Evolutionary conservation across 352 stramenopile species (phyloP).

Genomic region (Pythium grandisporangium): DNA sequence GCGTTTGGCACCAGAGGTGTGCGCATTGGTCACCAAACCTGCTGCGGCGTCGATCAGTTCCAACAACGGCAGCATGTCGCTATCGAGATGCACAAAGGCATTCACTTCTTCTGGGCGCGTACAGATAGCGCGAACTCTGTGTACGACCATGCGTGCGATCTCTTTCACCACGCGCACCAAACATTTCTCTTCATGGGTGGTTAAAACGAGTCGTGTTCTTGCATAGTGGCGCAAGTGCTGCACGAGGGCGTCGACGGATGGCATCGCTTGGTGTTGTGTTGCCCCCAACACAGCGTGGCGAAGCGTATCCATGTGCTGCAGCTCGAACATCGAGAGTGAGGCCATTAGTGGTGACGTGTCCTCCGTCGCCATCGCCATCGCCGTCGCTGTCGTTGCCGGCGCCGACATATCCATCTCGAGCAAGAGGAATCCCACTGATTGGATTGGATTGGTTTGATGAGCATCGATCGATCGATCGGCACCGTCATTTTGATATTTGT

Average conservation of each 20-base stretch:
- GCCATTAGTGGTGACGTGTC: too few species aligned
- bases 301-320: slow-evolving; percentile 4
- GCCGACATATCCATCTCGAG: too few species aligned
- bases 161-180: slow-evolving; percentile 12
- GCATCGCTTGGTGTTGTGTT: too few species aligned
- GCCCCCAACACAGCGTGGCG: slow-evolving; percentile 3
- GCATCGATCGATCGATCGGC: too few species aligned
- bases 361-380: too few species aligned
- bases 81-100: slow-evolving; percentile 15
- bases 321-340: slow-evolving; percentile 2
- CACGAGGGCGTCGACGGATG: too few species aligned
- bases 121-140: neutral
- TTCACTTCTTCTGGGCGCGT: slow-evolving; percentile 6
- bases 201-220: too few species aligned
- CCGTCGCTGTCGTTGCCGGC: too few species aligned
- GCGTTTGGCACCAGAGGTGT: neutral
- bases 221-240: slow-evolving; percentile 1
- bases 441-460: too few species aligned
- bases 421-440: too few species aligned
- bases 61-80: slow-evolving; percentile 12
- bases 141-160: slow-evolving; percentile 9
- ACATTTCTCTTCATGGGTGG: slow-evolving; percentile 6
- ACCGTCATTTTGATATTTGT: too few species aligned
- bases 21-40: neutral
- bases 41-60: slow-evolving; percentile 6